Evolutionary conservation across 2,329 filamentous ascomycete genomes (phyloP).

Genomic region (Zasmidium angulare): DNA sequence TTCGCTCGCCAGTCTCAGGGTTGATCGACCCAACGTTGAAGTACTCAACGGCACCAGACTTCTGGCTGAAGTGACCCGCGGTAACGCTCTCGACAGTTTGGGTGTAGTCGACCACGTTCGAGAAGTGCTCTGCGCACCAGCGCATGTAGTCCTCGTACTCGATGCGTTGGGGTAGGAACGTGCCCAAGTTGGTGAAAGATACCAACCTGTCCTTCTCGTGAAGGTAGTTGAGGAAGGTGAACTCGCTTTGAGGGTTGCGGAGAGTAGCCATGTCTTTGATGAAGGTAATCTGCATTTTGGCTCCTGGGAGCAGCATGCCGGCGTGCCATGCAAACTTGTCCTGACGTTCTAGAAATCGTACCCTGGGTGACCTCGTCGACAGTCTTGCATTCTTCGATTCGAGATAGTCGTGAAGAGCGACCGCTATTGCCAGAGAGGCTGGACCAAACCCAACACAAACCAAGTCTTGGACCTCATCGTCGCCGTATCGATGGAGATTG

Average conservation of each 20-base stretch:
- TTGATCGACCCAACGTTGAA: conserved; percentile 70
- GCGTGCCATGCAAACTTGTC: conserved; percentile 84
- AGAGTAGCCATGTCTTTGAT: conserved; percentile 93
- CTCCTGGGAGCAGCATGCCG: conserved; percentile 89
- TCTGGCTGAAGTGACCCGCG: conserved; percentile 52
- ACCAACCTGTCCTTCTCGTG: conserved; percentile 78
- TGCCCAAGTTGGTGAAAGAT: conserved; percentile 86
- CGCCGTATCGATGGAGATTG: conserved; percentile 51
- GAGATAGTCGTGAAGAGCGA: conserved; percentile 81
- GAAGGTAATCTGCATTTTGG: conserved; percentile 97
- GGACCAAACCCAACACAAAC: conserved; percentile 92
- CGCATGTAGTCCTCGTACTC: conserved; percentile 96
- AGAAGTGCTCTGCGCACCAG: conserved; percentile 85
- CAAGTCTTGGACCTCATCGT: conserved; percentile 73
- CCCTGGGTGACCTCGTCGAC: conserved; percentile 58
- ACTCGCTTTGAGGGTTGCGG: conserved; percentile 81
- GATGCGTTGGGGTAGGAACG: conserved; percentile 79
- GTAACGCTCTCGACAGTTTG: conserved; percentile 73
- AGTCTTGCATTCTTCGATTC: conserved; percentile 43
- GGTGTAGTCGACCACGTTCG: conserved; percentile 69
- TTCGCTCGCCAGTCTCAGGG: conserved; percentile 54
- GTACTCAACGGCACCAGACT: conserved; percentile 55
- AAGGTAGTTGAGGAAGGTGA: conserved; percentile 95
- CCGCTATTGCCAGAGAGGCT: conserved; percentile 82
- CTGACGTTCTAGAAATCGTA: conserved; percentile 88